These are phyloP conservation scores for Aspergillus ruber DNA, from an alignment of 2,329 filamentous ascomycete species.

Conservation along the genomic window DNA sequence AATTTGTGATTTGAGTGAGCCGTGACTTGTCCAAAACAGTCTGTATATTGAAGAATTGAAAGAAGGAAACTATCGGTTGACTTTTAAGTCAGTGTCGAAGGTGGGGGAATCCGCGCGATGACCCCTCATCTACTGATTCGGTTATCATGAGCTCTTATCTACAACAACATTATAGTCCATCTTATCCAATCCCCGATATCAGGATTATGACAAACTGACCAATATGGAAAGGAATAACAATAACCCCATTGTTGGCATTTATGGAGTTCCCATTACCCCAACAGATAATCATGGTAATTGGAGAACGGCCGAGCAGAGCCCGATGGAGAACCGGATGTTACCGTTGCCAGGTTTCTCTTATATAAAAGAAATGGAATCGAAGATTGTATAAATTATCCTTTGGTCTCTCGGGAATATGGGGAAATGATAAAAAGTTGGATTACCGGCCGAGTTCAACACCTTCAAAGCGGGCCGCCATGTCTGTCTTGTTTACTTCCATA, in stretches of 20 bases:
- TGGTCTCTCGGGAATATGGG: no score
- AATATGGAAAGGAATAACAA: no score
- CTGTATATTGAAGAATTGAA: no score
- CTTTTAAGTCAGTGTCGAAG: background rate
- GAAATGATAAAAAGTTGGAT: no score
- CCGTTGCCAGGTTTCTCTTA: background rate
- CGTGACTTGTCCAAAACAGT: background rate
- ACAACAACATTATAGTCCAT: no score
- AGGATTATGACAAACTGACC: background rate
- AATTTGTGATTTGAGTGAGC: background rate
- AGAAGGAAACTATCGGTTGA: background rate
- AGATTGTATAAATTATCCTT: no score
- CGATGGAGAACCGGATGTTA: background rate
- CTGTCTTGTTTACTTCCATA: conserved; percentile 24
- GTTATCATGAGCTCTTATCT: no score
- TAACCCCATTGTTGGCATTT: background rate
- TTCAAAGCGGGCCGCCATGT: conserved; percentile 11
- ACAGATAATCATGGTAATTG: background rate
- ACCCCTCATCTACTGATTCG: background rate
- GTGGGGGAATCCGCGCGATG: background rate
- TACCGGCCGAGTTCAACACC: background rate
- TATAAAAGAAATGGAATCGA: background rate
- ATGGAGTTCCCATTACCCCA: background rate
- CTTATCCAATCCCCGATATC: background rate
- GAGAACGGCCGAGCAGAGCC: background rate